These are phyloP conservation scores for Sequoia sempervirens DNA, from an alignment of 75 land plant genomes.

Conservation along the genomic window DNA sequence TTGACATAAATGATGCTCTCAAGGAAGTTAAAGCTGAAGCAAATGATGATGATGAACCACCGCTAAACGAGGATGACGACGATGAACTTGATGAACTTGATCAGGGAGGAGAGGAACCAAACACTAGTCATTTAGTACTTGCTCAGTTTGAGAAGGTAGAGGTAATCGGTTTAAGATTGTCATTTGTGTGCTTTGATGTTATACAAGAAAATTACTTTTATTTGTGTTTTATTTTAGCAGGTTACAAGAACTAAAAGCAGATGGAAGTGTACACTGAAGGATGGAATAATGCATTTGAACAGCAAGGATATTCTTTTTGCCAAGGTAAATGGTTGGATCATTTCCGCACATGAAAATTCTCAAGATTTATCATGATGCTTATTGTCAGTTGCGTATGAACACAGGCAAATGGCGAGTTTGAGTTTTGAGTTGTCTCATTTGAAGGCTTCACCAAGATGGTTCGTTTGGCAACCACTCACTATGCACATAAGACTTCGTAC, in stretches of 20 bases:
- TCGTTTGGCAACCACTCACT: neutral
- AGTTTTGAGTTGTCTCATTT: slow-evolving; percentile 27
- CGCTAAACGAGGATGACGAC: slow-evolving; percentile 90
- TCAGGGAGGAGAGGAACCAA: slow-evolving; percentile 70
- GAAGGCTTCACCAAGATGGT: neutral
- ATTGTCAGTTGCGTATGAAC: neutral
- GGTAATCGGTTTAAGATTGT: neutral
- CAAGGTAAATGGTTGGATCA: slow-evolving; percentile 48
- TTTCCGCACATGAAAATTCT: neutral
- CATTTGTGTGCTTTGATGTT: neutral
- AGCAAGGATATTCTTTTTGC: slow-evolving; percentile 85
- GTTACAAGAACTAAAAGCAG: slow-evolving; percentile 93
- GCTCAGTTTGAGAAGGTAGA: slow-evolving; percentile 97
- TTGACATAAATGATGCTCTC: slow-evolving; percentile 40
- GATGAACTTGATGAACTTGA: slow-evolving; percentile 88
- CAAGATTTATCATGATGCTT: neutral
- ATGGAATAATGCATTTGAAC: slow-evolving; percentile 96
- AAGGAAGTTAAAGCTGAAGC: slow-evolving; percentile 49
- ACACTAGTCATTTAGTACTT: slow-evolving; percentile 82
- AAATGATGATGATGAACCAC: slow-evolving; percentile 70
- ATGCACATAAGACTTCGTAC: neutral
- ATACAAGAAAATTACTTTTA: neutral
- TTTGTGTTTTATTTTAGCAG: slow-evolving; percentile 25
- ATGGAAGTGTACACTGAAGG: slow-evolving; percentile 98
- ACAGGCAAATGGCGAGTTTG: slow-evolving; percentile 59